These are phyloP conservation scores for Ceriops zippeliana DNA, from an alignment of 345 rosid species.

Conservation along the genomic window DNA sequence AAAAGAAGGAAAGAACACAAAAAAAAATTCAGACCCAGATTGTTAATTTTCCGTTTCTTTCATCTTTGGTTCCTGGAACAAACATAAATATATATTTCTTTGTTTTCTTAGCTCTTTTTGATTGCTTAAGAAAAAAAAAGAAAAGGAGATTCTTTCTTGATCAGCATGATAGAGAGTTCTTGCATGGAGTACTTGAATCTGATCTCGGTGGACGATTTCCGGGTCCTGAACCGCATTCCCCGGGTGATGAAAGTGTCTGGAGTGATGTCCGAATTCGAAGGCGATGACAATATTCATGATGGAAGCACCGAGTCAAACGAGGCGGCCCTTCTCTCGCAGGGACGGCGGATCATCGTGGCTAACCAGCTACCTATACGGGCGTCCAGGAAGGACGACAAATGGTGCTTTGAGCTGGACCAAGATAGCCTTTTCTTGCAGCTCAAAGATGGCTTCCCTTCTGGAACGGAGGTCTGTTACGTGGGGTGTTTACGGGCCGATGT, in stretches of 20 bases:
- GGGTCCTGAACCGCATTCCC: slow-evolving; percentile 51
- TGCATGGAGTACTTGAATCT: slow-evolving; percentile 50
- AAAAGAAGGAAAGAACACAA: no score
- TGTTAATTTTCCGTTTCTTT: no score
- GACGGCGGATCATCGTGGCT: slow-evolving; percentile 58
- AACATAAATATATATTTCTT: no score
- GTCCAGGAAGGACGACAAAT: slow-evolving; percentile 30
- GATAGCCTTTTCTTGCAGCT: slow-evolving; percentile 57
- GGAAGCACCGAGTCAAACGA: slow-evolving; percentile 15
- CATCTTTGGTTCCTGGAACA: slow-evolving; percentile 1
- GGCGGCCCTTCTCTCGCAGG: not conserved
- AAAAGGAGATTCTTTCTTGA: no score
- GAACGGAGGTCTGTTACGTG: slow-evolving; percentile 53
- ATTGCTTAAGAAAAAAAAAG: not conserved
- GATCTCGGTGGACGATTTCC: slow-evolving; percentile 58
- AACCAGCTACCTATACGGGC: slow-evolving; percentile 65
- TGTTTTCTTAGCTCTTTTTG: not conserved
- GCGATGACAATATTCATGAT: not conserved
- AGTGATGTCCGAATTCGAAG: slow-evolving; percentile 37
- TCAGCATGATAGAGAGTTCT: slow-evolving; percentile 41
- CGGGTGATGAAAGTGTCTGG: slow-evolving; percentile 31
- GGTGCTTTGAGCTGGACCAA: slow-evolving; percentile 58
- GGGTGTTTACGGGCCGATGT: slow-evolving; percentile 58
- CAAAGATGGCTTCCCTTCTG: slow-evolving; percentile 56
- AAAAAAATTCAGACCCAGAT: no score